Evolutionary conservation across 1,284 basidiomycete species (phyloP), one percentile per base, ranked within the genome.

Genomic region (Sporisorium graminicola): DNA sequence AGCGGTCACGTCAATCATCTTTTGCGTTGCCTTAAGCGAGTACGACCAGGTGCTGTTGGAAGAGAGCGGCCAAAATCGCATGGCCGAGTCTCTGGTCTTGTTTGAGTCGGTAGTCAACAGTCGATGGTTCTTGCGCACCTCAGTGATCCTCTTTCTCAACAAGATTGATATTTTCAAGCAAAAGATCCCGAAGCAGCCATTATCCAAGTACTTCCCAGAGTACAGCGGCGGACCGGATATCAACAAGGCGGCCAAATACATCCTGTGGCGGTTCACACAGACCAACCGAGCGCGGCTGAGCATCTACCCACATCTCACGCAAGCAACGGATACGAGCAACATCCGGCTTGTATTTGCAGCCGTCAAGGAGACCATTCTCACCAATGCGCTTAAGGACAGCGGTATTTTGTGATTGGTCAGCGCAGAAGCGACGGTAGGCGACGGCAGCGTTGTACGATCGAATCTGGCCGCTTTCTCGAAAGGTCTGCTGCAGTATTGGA

Each of bases 221-320:
- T 99, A 98, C 86, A 94, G 94, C 0, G 88, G 88, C 79, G 95
- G 95, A 0, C 87, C 92, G 9, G 95, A 98, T 83, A 93, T 98
- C 86, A 97, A 97, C 88, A 98, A 98, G 87, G 96, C 94, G 2
- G 94, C 95, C 4, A 98, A 98, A 85, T 99, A 96, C 84, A 97
- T 98, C 70, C 88, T 99, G 24, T 98, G 95, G 96, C 88, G 94
- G 76, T 98, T 98, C 80, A 97, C 95, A 88, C 94, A 97, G 86
- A 92, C 93, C 49, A 99, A 99, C 84, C 88, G 94, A 29, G 81
- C 82, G 13, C 74, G 79, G 40, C 66, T 85, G 27, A 81, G 76
- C 69, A 79, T 82, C 70, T 81, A 80, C 62, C 83, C 82, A 29
- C 83, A 81, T 82, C 74, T 90, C 66, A 90, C 89, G n/a, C 89